Base-by-base conservation (phyloP, 345 rosid species). In the Streptanthus diversifolius region DNA sequence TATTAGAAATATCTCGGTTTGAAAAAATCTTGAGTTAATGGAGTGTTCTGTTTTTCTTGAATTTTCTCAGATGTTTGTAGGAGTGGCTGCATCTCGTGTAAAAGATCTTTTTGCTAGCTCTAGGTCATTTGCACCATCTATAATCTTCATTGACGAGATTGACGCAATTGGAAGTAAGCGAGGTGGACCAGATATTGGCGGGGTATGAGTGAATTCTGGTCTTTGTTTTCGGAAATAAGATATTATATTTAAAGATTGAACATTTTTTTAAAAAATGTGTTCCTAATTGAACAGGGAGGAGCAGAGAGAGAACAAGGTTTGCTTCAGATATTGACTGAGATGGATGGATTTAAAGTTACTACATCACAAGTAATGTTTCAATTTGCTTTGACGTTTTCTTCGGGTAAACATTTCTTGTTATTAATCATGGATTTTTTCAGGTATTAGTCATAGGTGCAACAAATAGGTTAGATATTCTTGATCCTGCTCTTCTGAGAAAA, bases 151-250 rank as follows among this genome's bases (percentile, higher is more conserved):
- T 49, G 98, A 93, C 79, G 98, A 93, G 83, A 93, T 93, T 66
- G 97, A 93, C 83, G 98, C 98, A 66, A 93, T 93, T 68, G 98
- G 97, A 36, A 85, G 98, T 85, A 93, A 91, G 80, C 90, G 97
- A 71, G 98, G 97, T 17, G 98, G 97, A 35, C 98, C 98, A 19
- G 97, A 93, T 83, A 87, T 93, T 66, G 97, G 97, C 10, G 97
- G 98, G 87, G 98, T 93, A 83, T 86, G 91, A 55, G 83, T 86
- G 91, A 56, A 30, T 39, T 33, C 0, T 5, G 4, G 29, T 68
- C 49, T 68, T 60, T 68, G 63, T 9, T 51, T 51, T 9, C 0
- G 5, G 5, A 59, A 67, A 11, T 60, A 15, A 14, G 60, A 27
- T 7, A 35, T 48, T 14, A 10, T 32, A 37, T 7, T 60, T 11